These are phyloP conservation scores for Vigna angularis DNA, from an alignment of 306 rosid species.

Conservation along the genomic window DNA sequence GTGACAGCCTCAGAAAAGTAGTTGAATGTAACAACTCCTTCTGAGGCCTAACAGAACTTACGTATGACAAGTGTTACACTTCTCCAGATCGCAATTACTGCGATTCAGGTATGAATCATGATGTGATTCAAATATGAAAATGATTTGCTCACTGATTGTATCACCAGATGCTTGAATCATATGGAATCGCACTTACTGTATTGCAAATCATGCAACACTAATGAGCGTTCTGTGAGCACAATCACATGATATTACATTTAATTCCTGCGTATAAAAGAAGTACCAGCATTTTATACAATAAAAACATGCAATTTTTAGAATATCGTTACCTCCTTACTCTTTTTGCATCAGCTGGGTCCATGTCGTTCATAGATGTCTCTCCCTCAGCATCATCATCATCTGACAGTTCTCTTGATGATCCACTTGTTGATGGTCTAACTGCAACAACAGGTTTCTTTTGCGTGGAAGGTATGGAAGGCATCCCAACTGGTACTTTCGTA, in stretches of 20 bases:
- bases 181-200: too few species aligned
- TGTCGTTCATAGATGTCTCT: slow-evolving; percentile 69
- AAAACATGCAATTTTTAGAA: slow-evolving; percentile 38
- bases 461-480: slow-evolving; percentile 54
- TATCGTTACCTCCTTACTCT: slow-evolving; percentile 88
- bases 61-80: background rate
- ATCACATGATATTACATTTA: slow-evolving; percentile 28
- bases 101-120: background rate
- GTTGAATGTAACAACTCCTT: background rate
- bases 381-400: slow-evolving; percentile 90
- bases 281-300: slow-evolving; percentile 4
- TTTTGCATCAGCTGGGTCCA: slow-evolving; percentile 78
- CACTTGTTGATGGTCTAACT: slow-evolving; percentile 68
- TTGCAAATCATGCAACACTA: background rate
- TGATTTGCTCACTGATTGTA: background rate
- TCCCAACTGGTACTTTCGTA: slow-evolving; percentile 51
- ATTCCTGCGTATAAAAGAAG: slow-evolving; percentile 16
- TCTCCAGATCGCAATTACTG: background rate
- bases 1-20: background rate
- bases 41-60: background rate
- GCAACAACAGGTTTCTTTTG: slow-evolving; percentile 58
- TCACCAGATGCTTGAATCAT: background rate
- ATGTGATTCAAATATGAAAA: background rate
- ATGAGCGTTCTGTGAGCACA: background rate
- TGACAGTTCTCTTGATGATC: slow-evolving; percentile 86